Conservation (phyloP, 1,284 basidiomycete species). For the Acaromyces ingoldii region DNA sequence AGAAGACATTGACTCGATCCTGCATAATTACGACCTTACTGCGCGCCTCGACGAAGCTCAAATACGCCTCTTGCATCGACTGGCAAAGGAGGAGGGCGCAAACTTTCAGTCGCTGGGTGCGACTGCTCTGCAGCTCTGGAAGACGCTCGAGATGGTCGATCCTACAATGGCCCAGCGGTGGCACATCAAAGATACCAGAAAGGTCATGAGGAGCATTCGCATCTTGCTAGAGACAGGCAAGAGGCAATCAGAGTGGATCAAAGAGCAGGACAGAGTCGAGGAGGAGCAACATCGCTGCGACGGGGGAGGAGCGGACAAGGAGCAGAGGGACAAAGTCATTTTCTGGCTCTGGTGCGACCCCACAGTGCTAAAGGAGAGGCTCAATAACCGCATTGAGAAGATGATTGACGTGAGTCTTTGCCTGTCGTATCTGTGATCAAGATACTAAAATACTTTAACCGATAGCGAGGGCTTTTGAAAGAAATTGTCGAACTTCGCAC, state of each 20-base stretch:
- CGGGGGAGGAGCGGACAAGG: neutral
- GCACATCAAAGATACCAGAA: constrained; percentile 93
- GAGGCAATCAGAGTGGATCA: constrained; percentile 65
- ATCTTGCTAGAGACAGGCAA: constrained; percentile 71
- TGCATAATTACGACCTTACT: neutral
- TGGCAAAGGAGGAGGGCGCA: neutral
- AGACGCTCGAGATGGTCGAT: constrained; percentile 68
- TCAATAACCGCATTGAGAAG: constrained; percentile 75
- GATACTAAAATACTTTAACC: neutral
- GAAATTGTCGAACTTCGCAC: constrained; percentile 64
- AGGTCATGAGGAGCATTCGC: constrained; percentile 73
- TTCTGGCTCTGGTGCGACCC: constrained; percentile 87
- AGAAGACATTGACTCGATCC: neutral
- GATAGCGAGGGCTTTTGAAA: constrained; percentile 71
- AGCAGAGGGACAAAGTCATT: constrained; percentile 57
- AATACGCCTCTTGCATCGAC: neutral
- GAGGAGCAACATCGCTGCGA: too few relatives aligned
- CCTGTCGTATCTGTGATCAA: neutral
- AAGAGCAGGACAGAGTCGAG: constrained; percentile 55
- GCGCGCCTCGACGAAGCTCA: neutral
- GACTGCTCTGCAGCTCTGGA: constrained; percentile 62
- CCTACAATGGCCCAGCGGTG: constrained; percentile 72
- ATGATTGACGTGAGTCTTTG: constrained; percentile 72
- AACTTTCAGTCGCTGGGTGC: constrained; percentile 6
- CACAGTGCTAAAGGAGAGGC: constrained; percentile 61